phyloP scores from a whole-genome alignment of 192 early-diverging fungal genomes.

The Backusella circina region DNA sequence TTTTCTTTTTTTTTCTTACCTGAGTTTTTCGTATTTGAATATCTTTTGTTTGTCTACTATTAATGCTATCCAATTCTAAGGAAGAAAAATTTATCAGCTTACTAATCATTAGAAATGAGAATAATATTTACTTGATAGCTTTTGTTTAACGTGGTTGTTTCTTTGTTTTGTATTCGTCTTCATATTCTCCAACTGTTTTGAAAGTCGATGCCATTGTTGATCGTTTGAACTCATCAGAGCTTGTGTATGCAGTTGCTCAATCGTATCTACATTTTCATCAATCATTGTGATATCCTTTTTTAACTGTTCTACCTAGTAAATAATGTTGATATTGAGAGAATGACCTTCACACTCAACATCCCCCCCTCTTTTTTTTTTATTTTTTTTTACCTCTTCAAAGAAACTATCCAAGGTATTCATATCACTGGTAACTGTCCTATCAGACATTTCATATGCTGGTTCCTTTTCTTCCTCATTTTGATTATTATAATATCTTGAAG shows the following conservation, averaged over 20 bases:
- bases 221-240: constrained; percentile 17
- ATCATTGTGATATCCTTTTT: constrained; percentile 1
- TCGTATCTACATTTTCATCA: constrained; percentile 3
- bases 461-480: not conserved
- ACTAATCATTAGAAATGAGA: too few species aligned
- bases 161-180: constrained; percentile 41
- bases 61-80: not conserved
- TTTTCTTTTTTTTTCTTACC: not conserved
- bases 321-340: not conserved
- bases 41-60: constrained; percentile 36
- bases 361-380: too few species aligned
- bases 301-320: not conserved
- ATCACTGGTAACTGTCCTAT: not conserved
- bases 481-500: not conserved
- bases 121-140: not conserved
- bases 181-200: constrained; percentile 1
- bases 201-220: not conserved
- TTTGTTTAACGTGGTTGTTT: constrained; percentile 32
- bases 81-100: too few species aligned
- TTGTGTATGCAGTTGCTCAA: constrained; percentile 1
- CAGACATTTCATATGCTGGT: not conserved
- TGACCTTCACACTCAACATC: too few species aligned
- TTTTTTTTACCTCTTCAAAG: not conserved
- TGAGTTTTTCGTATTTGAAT: constrained; percentile 46
- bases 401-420: not conserved